Evolutionary conservation across 129 eudicot genomes (phyloP), one percentile per base, ranked within the genome.

Genomic region (Artemisia annua): DNA sequence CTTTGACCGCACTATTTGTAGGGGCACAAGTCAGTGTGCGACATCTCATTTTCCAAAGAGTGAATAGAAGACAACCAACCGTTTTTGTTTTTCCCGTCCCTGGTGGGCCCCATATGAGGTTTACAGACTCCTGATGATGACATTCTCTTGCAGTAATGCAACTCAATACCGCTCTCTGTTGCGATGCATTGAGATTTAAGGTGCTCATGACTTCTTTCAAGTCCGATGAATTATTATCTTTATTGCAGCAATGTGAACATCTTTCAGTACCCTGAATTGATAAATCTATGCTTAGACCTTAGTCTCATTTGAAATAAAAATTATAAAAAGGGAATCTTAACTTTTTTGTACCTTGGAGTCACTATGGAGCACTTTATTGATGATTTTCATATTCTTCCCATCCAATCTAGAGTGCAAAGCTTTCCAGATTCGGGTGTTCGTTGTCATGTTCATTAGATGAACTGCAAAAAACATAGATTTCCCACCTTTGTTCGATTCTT

Each of bases 51-150:
- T 17, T 75, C 49, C 73, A 63, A 2, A 91, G 74, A 13, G 75
- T 65, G 69, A 63, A 79, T 49, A 88, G 61, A 19, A 88, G 73
- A 4, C 85, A 48, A 43, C 83, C 85, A 56, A 80, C 76, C 0
- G 91, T 91, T 59, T 91, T 91, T 22, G 97, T 91, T 78, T 91
- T 91, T 46, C 96, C 92, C 1, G 97, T 91, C 50, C 96, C 96
- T 0, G 97, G 97, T 3, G 97, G 97, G 43, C 97, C 97, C 96
- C 97, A 91, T 71, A 88, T 81, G 8, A 91, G 84, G 71, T 88
- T 87, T 46, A 83, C 78, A 1, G 69, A 63, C 32, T 81, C 70
- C 54, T 71, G 71, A 71, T 86, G 92, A n/a, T 46, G 56, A 20
- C 96, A 87, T 28, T 78, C 82, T 35, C 80, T 77, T 62, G 85